These are phyloP conservation scores for Astragalus glycyphyllos DNA, from an alignment of 306 rosid genomes.

Conservation along the genomic window DNA sequence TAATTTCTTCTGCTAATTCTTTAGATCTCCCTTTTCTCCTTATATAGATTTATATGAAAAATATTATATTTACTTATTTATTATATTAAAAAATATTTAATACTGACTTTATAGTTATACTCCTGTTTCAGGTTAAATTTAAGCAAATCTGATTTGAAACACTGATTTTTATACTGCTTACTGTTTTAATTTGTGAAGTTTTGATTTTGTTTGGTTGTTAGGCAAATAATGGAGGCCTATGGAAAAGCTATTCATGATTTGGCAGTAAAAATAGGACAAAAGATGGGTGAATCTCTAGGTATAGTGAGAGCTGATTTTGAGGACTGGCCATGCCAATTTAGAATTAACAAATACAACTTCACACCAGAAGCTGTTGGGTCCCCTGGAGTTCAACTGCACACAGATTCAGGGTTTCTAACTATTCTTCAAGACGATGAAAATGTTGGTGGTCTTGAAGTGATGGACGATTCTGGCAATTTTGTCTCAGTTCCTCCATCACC, in stretches of 20 bases:
- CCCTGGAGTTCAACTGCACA: constrained; percentile 56
- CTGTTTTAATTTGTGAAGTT: too few relatives aligned
- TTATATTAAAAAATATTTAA: too few relatives aligned
- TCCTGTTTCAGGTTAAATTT: too few relatives aligned
- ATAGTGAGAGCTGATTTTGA: constrained; percentile 40
- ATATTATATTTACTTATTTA: too few relatives aligned
- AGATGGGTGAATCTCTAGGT: constrained; percentile 57
- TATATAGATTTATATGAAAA: too few relatives aligned
- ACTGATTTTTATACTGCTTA: too few relatives aligned
- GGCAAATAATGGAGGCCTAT: constrained; percentile 47
- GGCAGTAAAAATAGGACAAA: constrained; percentile 46
- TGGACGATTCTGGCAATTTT: constrained; percentile 49
- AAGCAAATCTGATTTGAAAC: too few relatives aligned
- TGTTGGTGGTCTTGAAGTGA: constrained; percentile 71
- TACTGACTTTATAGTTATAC: too few relatives aligned
- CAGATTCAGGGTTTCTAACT: constrained; percentile 64
- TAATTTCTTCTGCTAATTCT: neutral
- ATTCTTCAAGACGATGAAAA: constrained; percentile 73
- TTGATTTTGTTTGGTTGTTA: constrained; percentile 11
- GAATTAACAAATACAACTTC: constrained; percentile 70
- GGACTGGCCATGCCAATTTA: constrained; percentile 59
- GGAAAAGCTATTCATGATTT: constrained; percentile 52
- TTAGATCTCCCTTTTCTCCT: too few relatives aligned
- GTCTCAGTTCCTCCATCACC: constrained; percentile 51
- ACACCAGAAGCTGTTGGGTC: constrained; percentile 50